A percentile compares a stretch with the other conserved stretches of the same genome.
These are phyloP conservation scores for Trametes pubescens DNA, from an alignment of 1,284 basidiomycete species.

Conservation along the genomic window DNA sequence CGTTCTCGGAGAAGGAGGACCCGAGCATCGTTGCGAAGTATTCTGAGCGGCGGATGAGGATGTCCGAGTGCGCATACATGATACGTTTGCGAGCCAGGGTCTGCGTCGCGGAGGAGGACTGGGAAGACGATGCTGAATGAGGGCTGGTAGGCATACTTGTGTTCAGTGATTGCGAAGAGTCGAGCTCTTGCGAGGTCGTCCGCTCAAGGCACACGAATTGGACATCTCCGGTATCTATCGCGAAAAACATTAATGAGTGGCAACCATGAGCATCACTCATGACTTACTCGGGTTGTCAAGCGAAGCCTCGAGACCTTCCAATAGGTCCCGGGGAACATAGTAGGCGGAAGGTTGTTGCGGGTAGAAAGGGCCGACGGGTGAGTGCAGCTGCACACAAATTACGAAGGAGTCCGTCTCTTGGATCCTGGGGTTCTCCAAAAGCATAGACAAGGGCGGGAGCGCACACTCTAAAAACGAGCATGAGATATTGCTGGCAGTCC, in stretches of 20 bases:
- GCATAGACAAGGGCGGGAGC: conserved; percentile 66
- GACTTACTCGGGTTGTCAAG: conserved; percentile 69
- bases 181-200: conserved; percentile 42
- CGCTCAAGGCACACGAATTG: conserved; percentile 78
- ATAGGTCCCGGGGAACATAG: conserved; percentile 67
- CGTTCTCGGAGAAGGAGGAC: conserved; percentile 74
- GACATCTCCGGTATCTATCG: conserved; percentile 59
- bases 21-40: conserved; percentile 85
- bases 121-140: conserved; percentile 49
- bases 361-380: conserved; percentile 68
- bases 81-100: conserved; percentile 69
- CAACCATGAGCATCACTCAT: not conserved
- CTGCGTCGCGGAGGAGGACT: conserved; percentile 45
- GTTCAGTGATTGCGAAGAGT: conserved; percentile 37
- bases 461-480: conserved; percentile 59
- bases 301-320: conserved; percentile 68
- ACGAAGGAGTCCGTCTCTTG: conserved; percentile 70
- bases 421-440: conserved; percentile 68
- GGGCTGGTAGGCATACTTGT: conserved; percentile 41
- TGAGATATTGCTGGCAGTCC: not conserved
- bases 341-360: conserved; percentile 72
- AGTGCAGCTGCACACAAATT: conserved; percentile 75
- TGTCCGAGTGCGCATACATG: conserved; percentile 85
- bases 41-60: conserved; percentile 75
- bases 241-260: not conserved